Percentiles rank a stretch among this genome's conserved stretches.
phyloP scores from a whole-genome alignment of 1,139 yeast species.

The Diutina pseudorugosa region DNA sequence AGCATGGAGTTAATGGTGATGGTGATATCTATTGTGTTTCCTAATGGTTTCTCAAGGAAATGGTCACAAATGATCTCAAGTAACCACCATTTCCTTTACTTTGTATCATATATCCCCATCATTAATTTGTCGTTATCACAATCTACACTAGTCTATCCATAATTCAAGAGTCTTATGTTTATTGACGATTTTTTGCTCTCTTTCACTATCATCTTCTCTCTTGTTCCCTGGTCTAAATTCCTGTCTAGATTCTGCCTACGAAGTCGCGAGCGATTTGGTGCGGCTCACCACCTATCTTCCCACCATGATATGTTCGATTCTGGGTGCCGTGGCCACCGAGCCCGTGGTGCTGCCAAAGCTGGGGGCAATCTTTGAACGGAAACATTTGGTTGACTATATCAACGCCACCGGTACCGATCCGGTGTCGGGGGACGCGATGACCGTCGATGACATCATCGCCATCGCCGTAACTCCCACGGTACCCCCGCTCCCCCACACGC shows the following conservation, averaged over 20 bases:
- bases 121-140: too few species aligned
- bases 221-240: too few species aligned
- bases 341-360: conserved; percentile 76
- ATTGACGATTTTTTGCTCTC: too few species aligned
- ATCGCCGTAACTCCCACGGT: conserved; percentile 16
- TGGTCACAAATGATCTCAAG: too few species aligned
- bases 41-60: too few species aligned
- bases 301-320: conserved; percentile 18
- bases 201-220: too few species aligned
- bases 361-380: conserved; percentile 58
- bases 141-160: too few species aligned
- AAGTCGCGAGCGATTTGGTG: background rate
- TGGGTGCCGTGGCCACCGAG: conserved; percentile 53
- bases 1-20: too few species aligned
- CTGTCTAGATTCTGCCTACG: background rate
- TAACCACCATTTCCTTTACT: too few species aligned
- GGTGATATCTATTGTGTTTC: too few species aligned
- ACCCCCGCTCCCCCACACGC: conserved; percentile 42
- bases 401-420: conserved; percentile 67
- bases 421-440: conserved; percentile 47
- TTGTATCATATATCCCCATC: too few species aligned
- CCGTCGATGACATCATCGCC: conserved; percentile 45
- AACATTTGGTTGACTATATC: conserved; percentile 50
- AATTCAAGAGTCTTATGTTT: too few species aligned
- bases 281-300: background rate